A percentile compares a stretch with the other conserved stretches of the same genome.
phyloP scores from a whole-genome alignment of 2,329 filamentous ascomycete genomes.

The Simplicillium sp. region DNA sequence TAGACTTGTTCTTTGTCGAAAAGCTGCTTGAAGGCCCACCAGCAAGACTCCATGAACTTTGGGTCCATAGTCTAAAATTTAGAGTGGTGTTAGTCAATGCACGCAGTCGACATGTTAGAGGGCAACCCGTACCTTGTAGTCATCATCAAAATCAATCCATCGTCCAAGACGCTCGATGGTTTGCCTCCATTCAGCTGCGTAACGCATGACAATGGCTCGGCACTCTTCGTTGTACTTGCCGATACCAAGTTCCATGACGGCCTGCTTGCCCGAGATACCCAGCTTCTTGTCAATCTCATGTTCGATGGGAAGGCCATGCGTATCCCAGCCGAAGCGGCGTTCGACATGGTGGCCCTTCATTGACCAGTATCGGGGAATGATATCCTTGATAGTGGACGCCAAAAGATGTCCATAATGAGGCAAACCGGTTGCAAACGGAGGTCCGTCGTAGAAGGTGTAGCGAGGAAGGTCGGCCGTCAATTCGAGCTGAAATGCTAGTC shows the following conservation, averaged over 20 bases:
- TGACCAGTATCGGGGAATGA: conserved; percentile 92
- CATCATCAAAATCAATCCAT: conserved; percentile 97
- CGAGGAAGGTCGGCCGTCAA: conserved; percentile 72
- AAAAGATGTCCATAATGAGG: conserved; percentile 66
- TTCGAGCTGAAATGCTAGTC: conserved; percentile 42
- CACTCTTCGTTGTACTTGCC: conserved; percentile 89
- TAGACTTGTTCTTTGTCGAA: conserved; percentile 88
- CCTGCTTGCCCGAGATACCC: conserved; percentile 77
- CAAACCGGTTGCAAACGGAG: conserved; percentile 65
- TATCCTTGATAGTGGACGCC: conserved; percentile 93
- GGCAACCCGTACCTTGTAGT: conserved; percentile 65
- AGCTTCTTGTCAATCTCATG: conserved; percentile 97
- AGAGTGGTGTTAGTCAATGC: neutral
- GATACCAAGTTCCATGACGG: conserved; percentile 78
- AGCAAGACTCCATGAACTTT: conserved; percentile 91
- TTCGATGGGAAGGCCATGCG: conserved; percentile 89
- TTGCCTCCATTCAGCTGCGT: conserved; percentile 73
- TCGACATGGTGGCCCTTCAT: conserved; percentile 95
- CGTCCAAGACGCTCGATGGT: conserved; percentile 83
- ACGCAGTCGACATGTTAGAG: too few relatives aligned
- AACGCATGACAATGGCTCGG: conserved; percentile 87
- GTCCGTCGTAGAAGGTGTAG: conserved; percentile 93
- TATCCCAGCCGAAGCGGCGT: conserved; percentile 89
- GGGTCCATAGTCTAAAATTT: conserved; percentile 75
- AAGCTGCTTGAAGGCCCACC: conserved; percentile 94